These are phyloP conservation scores for Colletotrichum sp. DNA, from an alignment of 2,329 filamentous ascomycete species.

Conservation along the genomic window DNA sequence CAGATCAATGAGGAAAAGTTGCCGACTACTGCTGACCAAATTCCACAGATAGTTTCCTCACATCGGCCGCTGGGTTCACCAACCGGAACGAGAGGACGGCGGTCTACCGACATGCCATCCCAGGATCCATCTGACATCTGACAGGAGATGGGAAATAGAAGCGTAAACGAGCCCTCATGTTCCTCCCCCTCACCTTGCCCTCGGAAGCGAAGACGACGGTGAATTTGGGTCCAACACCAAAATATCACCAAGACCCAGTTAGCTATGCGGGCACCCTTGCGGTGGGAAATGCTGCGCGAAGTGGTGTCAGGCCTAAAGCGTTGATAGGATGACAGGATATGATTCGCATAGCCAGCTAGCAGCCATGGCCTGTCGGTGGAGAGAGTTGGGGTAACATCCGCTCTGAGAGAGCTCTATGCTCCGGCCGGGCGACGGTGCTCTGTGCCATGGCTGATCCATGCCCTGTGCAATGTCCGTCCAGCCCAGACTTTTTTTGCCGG, in stretches of 20 bases:
- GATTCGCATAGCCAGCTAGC: neutral
- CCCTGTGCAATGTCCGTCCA: neutral
- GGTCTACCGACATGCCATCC: neutral
- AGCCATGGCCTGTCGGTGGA: neutral
- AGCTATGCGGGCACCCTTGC: neutral
- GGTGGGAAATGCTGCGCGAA: neutral
- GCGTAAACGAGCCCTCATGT: neutral
- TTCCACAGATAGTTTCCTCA: neutral
- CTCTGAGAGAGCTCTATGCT: neutral
- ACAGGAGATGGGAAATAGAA: neutral
- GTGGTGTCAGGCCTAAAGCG: neutral
- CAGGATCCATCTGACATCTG: conserved; percentile 3
- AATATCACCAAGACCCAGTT: neutral
- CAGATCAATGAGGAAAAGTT: neutral
- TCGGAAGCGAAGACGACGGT: neutral
- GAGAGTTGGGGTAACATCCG: neutral
- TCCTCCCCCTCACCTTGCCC: neutral
- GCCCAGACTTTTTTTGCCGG: neutral
- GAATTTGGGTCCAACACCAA: neutral
- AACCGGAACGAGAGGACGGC: neutral
- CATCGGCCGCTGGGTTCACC: neutral
- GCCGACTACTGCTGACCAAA: neutral
- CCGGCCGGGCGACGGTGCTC: neutral
- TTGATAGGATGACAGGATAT: neutral
- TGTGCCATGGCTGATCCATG: neutral